Percentiles rank a stretch among this genome's conserved stretches.
phyloP scores from a whole-genome alignment of 106 monocot genomes.

The Allium cepa region DNA sequence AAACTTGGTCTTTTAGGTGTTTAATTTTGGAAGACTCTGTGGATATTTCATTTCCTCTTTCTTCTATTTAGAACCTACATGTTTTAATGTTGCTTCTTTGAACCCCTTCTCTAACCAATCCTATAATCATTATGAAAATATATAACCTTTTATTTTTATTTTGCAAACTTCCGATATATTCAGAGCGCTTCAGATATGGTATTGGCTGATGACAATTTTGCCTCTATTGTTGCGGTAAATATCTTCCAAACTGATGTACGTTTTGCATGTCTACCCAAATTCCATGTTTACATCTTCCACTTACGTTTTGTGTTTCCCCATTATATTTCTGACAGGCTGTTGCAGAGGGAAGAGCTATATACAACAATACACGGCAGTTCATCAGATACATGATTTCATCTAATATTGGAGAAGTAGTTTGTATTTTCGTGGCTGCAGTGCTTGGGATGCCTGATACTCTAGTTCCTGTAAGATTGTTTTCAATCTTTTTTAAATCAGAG shows the following conservation, averaged over 20 bases:
- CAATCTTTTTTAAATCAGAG: too few species aligned
- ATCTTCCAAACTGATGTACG: neutral
- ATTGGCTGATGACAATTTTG: constrained; percentile 98
- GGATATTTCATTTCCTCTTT: too few species aligned
- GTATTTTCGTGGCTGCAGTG: constrained; percentile 97
- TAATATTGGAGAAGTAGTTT: constrained; percentile 99
- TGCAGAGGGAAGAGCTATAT: constrained; percentile 98
- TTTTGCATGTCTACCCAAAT: too few species aligned
- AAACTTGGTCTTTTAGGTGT: too few species aligned
- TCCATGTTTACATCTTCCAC: neutral
- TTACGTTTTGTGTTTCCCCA: neutral
- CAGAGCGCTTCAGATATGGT: constrained; percentile 99
- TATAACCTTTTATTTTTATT: too few species aligned
- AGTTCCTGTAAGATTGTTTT: constrained; percentile 59
- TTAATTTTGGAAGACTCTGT: too few species aligned
- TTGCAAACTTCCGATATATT: constrained; percentile 7
- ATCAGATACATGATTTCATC: constrained; percentile 99
- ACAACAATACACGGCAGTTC: constrained; percentile 98
- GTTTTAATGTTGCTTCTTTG: too few species aligned
- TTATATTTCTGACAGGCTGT: constrained; percentile 63
- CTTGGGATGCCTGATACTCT: constrained; percentile 99
- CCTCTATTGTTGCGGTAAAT: constrained; percentile 93
- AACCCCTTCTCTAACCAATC: too few species aligned
- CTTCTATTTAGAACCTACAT: too few species aligned
- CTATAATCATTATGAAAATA: too few species aligned